Evolutionary conservation across 306 rosid genomes (phyloP).

Genomic region (Quercus parvula): DNA sequence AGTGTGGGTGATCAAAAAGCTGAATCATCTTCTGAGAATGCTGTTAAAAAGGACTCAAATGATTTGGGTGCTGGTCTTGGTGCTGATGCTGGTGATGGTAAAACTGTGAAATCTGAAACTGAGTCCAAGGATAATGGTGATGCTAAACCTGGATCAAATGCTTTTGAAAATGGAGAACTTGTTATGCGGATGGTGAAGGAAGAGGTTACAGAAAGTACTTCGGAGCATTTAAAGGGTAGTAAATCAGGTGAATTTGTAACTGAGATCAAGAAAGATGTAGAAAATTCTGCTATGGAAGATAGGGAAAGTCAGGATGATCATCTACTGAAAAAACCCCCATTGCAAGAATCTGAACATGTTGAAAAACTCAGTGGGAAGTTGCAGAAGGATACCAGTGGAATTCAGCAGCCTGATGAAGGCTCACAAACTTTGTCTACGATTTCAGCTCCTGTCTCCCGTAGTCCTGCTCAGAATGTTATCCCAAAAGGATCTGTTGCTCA

Average conservation of each 20-base stretch:
- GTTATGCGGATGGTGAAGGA: constrained; percentile 38
- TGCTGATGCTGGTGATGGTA: constrained; percentile 26
- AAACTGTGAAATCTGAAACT: constrained; percentile 42
- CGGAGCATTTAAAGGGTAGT: constrained; percentile 24
- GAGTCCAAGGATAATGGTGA: constrained; percentile 39
- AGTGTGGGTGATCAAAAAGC: constrained; percentile 23
- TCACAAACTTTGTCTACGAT: constrained; percentile 34
- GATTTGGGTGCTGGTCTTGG: constrained; percentile 29
- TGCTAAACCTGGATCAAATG: constrained; percentile 23
- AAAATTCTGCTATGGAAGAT: constrained; percentile 30
- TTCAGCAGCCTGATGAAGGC: constrained; percentile 36
- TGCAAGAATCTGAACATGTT: constrained; percentile 31
- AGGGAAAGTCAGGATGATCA: constrained; percentile 45
- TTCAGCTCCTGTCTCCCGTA: constrained; percentile 25
- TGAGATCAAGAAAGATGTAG: constrained; percentile 34
- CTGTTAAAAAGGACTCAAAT: constrained; percentile 23
- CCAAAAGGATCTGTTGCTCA: constrained; percentile 3
- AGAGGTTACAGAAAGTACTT: constrained; percentile 38
- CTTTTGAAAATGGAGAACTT: constrained; percentile 47
- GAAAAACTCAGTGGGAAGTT: constrained; percentile 39
- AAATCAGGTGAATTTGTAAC: constrained; percentile 27
- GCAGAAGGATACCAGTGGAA: constrained; percentile 36
- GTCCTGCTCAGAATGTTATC: neutral
- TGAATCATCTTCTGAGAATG: constrained; percentile 39
- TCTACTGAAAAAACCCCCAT: constrained; percentile 24